Evolutionary conservation across 768 basidiomycete species (phyloP).

Genomic region (Boletus rufocinnamomeus): DNA sequence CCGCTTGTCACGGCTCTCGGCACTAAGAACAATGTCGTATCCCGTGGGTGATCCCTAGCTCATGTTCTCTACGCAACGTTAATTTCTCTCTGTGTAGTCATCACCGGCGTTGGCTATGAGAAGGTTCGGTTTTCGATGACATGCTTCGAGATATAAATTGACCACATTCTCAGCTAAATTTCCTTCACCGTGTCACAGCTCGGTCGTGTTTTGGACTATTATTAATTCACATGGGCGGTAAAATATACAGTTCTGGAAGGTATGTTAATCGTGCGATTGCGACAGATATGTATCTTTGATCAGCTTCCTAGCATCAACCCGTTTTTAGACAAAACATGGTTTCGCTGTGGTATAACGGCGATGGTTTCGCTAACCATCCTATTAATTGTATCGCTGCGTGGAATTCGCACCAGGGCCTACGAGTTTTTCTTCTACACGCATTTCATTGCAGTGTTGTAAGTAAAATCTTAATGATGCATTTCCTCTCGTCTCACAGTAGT

Average conservation of each 20-base stretch:
- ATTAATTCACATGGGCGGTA: slow-evolving; percentile 46
- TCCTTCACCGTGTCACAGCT: slow-evolving; percentile 50
- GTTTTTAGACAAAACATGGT: slow-evolving; percentile 12
- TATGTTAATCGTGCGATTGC: neutral
- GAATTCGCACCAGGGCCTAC: too few species aligned
- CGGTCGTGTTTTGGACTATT: slow-evolving; percentile 48
- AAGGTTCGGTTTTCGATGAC: too few species aligned
- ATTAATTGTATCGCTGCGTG: slow-evolving; percentile 48
- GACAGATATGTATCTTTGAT: neutral
- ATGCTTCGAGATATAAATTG: neutral
- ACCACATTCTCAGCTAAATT: slow-evolving; percentile 38
- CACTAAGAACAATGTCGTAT: too few species aligned
- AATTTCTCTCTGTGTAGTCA: slow-evolving; percentile 15
- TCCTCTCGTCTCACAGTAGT: slow-evolving; percentile 14
- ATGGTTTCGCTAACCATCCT: slow-evolving; percentile 43
- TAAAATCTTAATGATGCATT: neutral
- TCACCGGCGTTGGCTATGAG: slow-evolving; percentile 32
- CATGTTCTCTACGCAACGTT: neutral
- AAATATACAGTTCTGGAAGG: slow-evolving; percentile 11
- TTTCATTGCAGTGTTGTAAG: slow-evolving; percentile 45
- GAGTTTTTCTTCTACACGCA: too few species aligned
- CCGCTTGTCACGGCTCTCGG: too few species aligned
- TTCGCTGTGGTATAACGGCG: slow-evolving; percentile 40
- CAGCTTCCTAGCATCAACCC: neutral
- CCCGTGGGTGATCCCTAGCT: slow-evolving; percentile 23